phyloP scores from a whole-genome alignment of 2,329 filamentous ascomycete species.

The Colletotrichum sp. region DNA sequence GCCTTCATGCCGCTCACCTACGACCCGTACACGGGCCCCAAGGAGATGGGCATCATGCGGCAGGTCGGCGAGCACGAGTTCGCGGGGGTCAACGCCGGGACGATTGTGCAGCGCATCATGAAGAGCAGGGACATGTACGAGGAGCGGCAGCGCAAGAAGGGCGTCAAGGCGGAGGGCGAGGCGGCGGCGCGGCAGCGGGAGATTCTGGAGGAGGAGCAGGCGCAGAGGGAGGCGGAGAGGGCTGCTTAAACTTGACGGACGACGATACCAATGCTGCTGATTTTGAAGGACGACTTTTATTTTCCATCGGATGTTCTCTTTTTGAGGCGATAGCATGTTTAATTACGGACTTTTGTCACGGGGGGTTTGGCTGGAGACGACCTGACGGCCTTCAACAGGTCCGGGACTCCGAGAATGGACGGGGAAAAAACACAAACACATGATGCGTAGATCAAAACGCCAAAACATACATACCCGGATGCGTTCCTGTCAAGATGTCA shows the following conservation, averaged over 20 bases:
- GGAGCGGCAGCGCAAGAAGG: conserved; percentile 88
- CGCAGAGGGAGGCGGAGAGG: conserved; percentile 48
- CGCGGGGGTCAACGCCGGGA: conserved; percentile 85
- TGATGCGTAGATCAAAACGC: background rate
- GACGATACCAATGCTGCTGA: background rate
- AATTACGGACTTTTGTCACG: background rate
- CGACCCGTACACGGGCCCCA: conserved; percentile 82
- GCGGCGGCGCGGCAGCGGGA: conserved; percentile 67
- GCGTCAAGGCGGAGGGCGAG: conserved; percentile 82
- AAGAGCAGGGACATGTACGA: conserved; percentile 88
- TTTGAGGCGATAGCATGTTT: background rate
- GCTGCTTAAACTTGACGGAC: conserved; percentile 1
- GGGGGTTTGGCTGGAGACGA: background rate
- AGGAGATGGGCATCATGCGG: conserved; percentile 82
- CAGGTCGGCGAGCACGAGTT: conserved; percentile 81
- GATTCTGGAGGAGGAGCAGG: conserved; percentile 64
- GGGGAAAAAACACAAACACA: background rate
- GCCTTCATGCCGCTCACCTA: conserved; percentile 83
- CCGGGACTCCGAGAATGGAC: background rate
- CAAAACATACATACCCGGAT: background rate
- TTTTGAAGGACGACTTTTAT: background rate
- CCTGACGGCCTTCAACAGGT: conserved; percentile 20
- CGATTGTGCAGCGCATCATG: conserved; percentile 91
- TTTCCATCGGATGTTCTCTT: background rate
- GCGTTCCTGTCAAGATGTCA: background rate